These are phyloP conservation scores for Asterochloris sp. DNA, from an alignment of 139 green algal species.

Conservation along the genomic window DNA sequence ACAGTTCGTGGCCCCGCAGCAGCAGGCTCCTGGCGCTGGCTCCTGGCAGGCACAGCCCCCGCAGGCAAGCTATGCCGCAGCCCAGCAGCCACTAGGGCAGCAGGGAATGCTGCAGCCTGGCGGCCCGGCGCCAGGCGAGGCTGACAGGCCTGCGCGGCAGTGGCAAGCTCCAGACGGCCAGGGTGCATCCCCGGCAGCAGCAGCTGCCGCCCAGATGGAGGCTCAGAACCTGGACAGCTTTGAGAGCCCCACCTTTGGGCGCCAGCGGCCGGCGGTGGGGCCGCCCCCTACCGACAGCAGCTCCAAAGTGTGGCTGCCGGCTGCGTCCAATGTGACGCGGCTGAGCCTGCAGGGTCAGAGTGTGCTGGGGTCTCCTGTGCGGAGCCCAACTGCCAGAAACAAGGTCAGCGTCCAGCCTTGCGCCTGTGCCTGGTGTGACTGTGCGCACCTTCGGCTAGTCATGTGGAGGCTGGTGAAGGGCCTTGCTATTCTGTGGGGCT, in stretches of 20 bases:
- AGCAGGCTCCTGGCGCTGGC: neutral
- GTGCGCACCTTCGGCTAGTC: neutral
- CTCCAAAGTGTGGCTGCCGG: neutral
- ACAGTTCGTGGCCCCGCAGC: neutral
- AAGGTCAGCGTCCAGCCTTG: neutral
- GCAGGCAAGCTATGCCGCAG: neutral
- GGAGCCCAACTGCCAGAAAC: neutral
- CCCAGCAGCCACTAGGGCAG: neutral
- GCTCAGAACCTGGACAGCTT: neutral
- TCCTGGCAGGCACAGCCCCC: neutral
- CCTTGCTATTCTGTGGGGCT: neutral
- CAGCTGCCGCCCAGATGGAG: neutral
- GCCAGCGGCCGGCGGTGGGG: neutral
- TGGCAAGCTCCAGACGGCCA: neutral
- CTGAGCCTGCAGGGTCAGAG: neutral
- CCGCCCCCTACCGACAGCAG: neutral
- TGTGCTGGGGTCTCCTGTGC: too few species aligned
- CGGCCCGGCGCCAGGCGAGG: neutral
- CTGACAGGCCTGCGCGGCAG: neutral
- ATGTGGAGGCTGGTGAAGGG: neutral
- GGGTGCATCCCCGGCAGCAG: neutral
- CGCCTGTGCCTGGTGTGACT: neutral
- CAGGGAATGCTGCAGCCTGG: neutral
- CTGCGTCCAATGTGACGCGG: conserved; percentile 4
- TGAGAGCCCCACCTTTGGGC: conserved; percentile 15